phyloP scores from a whole-genome alignment of 2,329 filamentous ascomycete genomes.

The Alternaria incomplexa region DNA sequence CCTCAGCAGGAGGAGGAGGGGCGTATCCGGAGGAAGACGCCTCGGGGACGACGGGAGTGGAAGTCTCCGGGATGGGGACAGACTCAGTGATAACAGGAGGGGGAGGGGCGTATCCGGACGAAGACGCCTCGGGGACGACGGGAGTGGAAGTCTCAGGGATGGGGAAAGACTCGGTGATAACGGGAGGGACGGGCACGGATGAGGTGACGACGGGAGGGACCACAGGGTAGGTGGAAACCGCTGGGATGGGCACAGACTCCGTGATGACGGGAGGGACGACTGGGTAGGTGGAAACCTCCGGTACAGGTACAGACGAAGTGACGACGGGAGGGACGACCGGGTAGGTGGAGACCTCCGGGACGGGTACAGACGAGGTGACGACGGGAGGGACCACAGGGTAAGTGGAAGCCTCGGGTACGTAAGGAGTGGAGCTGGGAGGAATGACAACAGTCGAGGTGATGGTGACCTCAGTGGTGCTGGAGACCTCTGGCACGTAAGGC shows the following conservation, averaged over 20 bases:
- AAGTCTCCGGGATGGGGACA: not conserved
- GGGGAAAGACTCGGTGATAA: not conserved
- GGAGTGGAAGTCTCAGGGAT: not conserved
- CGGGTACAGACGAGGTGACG: not conserved
- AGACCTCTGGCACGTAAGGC: not conserved
- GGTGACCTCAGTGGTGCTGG: not conserved
- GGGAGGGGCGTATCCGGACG: not conserved
- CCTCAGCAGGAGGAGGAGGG: not conserved
- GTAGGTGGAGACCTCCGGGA: not conserved
- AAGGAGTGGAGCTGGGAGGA: constrained; percentile 1
- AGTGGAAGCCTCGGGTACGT: not conserved
- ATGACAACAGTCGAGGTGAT: not conserved
- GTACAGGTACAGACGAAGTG: not conserved
- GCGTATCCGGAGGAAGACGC: not conserved
- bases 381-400: not conserved
- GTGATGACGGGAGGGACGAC: not conserved
- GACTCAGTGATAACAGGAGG: not conserved
- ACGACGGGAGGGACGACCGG: not conserved
- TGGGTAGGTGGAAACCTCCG: not conserved
- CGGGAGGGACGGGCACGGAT: not conserved
- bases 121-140: not conserved
- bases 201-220: not conserved
- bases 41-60: not conserved
- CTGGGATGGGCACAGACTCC: not conserved
- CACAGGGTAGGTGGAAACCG: not conserved